Percentiles rank a stretch among this genome's conserved stretches.
phyloP scores from a whole-genome alignment of 805 yeast species.

The Nakazawaea peltata region DNA sequence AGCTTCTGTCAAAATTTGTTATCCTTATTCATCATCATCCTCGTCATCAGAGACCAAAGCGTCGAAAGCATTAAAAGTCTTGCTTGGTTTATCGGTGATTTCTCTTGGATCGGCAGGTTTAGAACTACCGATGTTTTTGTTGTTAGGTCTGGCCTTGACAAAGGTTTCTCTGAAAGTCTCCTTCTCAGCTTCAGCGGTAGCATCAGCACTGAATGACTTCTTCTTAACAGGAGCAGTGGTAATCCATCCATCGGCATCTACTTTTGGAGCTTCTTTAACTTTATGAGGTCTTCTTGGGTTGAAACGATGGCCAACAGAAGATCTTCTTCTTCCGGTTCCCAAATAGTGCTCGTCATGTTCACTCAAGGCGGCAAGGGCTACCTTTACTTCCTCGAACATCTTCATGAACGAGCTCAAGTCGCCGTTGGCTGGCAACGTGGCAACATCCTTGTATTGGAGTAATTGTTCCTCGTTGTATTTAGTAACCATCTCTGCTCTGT shows the following conservation, averaged over 20 bases:
- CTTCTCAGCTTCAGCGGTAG: slow-evolving; percentile 37
- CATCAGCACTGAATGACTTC: slow-evolving; percentile 41
- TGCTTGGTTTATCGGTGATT: slow-evolving; percentile 58
- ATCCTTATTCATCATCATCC: slow-evolving; percentile 5
- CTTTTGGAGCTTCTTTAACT: slow-evolving; percentile 36
- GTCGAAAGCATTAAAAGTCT: slow-evolving; percentile 72
- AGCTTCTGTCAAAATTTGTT: slow-evolving; percentile 2
- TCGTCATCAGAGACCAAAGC: slow-evolving; percentile 59
- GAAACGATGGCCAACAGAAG: slow-evolving; percentile 31
- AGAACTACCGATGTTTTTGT: slow-evolving; percentile 65
- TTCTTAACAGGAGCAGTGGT: slow-evolving; percentile 33
- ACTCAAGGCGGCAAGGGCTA: slow-evolving; percentile 17
- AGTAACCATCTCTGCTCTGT: too few relatives aligned
- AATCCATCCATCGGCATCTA: slow-evolving; percentile 84
- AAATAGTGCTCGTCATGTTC: slow-evolving; percentile 17
- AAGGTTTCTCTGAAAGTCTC: slow-evolving; percentile 39
- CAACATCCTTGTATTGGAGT: slow-evolving; percentile 46
- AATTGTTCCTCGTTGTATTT: slow-evolving; percentile 70
- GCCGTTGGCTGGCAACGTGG: slow-evolving; percentile 51
- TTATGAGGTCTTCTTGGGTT: slow-evolving; percentile 46
- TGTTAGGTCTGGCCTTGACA: slow-evolving; percentile 58
- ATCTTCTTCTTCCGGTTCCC: slow-evolving; percentile 9
- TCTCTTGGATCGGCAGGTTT: slow-evolving; percentile 71
- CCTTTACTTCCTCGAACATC: slow-evolving; percentile 60
- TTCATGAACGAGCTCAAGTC: slow-evolving; percentile 59